phyloP scores from a whole-genome alignment of 371 early-diverging fungal species.

The Apophysomyces trapeziformis region DNA sequence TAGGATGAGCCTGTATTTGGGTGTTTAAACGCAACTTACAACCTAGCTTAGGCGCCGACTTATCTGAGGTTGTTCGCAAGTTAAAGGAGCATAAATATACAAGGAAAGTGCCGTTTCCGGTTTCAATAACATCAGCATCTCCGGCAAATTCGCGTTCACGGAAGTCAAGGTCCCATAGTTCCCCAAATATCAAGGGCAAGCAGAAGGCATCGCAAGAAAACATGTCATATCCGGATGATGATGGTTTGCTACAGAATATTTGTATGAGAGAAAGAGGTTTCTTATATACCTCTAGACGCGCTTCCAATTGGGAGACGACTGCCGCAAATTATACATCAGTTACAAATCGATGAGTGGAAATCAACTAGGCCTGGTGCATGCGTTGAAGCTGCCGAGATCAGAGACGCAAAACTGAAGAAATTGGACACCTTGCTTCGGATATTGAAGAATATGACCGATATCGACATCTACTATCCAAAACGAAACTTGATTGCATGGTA shows the following conservation, averaged over 20 bases:
- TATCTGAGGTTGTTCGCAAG: slow-evolving; percentile 34
- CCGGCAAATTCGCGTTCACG: slow-evolving; percentile 33
- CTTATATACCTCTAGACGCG: slow-evolving; percentile 31
- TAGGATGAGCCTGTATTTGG: not conserved
- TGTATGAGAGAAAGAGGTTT: not conserved
- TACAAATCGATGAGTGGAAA: slow-evolving; percentile 47
- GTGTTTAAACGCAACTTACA: slow-evolving; percentile 11
- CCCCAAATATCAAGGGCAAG: slow-evolving; percentile 40
- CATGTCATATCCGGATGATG: slow-evolving; percentile 46
- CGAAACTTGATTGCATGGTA: slow-evolving; percentile 39
- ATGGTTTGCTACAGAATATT: slow-evolving; percentile 28
- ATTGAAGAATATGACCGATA: slow-evolving; percentile 49
- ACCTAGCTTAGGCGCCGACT: slow-evolving; percentile 32
- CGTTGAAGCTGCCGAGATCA: slow-evolving; percentile 20
- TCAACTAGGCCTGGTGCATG: slow-evolving; percentile 17
- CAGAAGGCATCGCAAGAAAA: slow-evolving; percentile 43
- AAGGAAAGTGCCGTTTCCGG: slow-evolving; percentile 38
- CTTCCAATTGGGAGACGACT: slow-evolving; percentile 43
- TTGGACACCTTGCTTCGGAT: slow-evolving; percentile 43
- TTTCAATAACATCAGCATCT: slow-evolving; percentile 29
- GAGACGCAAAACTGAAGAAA: slow-evolving; percentile 44
- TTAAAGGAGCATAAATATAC: slow-evolving; percentile 43
- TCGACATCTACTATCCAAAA: slow-evolving; percentile 42
- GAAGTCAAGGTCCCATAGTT: slow-evolving; percentile 41
- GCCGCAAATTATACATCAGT: slow-evolving; percentile 36